Percentiles rank a stretch among this genome's conserved stretches.
phyloP scores from a whole-genome alignment of 345 rosid genomes.

The Linum trigynum region DNA sequence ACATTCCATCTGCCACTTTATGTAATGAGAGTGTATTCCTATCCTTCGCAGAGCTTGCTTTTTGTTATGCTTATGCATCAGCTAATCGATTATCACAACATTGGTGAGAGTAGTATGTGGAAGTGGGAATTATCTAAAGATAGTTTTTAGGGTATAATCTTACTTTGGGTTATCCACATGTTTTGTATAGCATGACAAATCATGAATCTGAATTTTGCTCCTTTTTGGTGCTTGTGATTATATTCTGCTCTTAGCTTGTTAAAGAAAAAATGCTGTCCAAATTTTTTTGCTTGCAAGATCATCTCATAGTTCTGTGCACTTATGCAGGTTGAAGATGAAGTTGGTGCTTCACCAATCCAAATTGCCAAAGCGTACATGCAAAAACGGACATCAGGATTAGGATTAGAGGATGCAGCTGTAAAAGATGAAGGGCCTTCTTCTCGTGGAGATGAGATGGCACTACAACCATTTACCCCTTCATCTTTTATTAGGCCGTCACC shows the following conservation, averaged over 20 bases:
- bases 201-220: not conserved
- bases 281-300: not conserved
- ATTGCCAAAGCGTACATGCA: conserved; percentile 4
- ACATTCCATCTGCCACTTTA: not conserved
- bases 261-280: not conserved
- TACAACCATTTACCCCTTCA: conserved; percentile 37
- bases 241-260: not conserved
- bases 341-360: conserved; percentile 64
- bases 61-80: not conserved
- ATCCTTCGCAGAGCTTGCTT: not conserved
- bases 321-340: conserved; percentile 31
- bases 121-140: not conserved
- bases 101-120: not conserved
- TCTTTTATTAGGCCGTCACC: conserved; percentile 44
- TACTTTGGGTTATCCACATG: no score
- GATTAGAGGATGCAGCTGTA: conserved; percentile 30
- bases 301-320: conserved; percentile 3
- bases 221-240: not conserved
- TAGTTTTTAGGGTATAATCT: no score
- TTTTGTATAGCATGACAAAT: not conserved
- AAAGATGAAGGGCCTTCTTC: conserved; percentile 36
- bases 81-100: not conserved
- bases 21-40: not conserved
- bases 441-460: conserved; percentile 26
- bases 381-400: conserved; percentile 18